These are phyloP conservation scores for Aspergillus sojae DNA, from an alignment of 2,329 filamentous ascomycete species.

Conservation along the genomic window DNA sequence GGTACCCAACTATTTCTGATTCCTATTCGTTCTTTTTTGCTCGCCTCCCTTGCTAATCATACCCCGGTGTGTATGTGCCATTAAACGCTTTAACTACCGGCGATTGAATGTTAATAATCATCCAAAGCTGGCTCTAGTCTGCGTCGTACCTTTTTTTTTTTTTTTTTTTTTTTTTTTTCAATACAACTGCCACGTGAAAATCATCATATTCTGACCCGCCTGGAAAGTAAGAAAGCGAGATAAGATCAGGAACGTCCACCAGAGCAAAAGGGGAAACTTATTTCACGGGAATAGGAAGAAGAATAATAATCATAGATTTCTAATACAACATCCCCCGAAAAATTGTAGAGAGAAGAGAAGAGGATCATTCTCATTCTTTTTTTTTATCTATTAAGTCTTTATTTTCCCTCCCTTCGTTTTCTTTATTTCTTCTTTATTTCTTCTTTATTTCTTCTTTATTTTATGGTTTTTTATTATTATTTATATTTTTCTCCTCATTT, in stretches of 20 bases:
- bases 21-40: too few relatives aligned
- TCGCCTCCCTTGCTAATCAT: too few relatives aligned
- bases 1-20: too few relatives aligned
- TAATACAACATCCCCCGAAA: background rate
- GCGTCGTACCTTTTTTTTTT: background rate
- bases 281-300: too few relatives aligned
- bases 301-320: background rate
- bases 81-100: background rate
- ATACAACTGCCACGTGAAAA: slow-evolving; percentile 18
- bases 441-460: too few relatives aligned
- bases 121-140: too few relatives aligned
- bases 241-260: slow-evolving; percentile 22
- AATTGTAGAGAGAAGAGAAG: background rate
- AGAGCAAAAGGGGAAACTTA: background rate
- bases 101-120: background rate
- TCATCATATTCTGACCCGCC: slow-evolving; percentile 6
- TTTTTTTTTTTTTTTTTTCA: background rate
- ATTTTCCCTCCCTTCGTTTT: background rate
- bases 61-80: background rate
- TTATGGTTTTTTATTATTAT: background rate
- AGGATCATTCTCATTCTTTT: background rate
- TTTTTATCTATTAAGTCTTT: background rate
- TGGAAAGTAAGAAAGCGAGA: slow-evolving; percentile 13
- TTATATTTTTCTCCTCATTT: too few relatives aligned
- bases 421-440: too few relatives aligned